Evolutionary conservation across 352 stramenopile species (phyloP).

Genomic region (Phytophthora sp.): DNA sequence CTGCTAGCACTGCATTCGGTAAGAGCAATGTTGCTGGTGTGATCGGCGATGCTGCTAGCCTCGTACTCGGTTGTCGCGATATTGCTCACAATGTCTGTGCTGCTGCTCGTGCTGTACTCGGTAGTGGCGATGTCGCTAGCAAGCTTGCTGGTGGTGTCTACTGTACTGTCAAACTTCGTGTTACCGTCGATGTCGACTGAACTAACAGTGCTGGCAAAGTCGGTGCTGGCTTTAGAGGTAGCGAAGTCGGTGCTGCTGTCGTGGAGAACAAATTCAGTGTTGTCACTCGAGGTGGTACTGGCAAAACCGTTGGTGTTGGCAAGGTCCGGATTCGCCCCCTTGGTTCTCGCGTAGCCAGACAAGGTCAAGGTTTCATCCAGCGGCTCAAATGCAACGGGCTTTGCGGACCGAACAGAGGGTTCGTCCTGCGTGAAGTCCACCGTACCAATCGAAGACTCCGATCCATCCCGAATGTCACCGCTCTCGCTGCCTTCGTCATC

Average conservation of each 20-base stretch:
- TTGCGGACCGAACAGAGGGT: conserved; percentile 33
- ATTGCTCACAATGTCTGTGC: conserved; percentile 14
- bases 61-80: conserved; percentile 13
- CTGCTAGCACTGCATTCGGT: conserved; percentile 18
- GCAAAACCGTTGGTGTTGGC: conserved; percentile 15
- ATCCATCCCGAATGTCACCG: conserved; percentile 29
- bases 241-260: conserved; percentile 31
- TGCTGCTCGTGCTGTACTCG: too few relatives aligned
- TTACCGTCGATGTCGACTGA: conserved; percentile 43
- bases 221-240: conserved; percentile 27
- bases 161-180: conserved; percentile 29
- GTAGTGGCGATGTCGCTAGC: conserved; percentile 19
- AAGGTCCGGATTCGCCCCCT: conserved; percentile 4
- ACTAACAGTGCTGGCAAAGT: conserved; percentile 38
- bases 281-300: conserved; percentile 34
- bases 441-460: conserved; percentile 59
- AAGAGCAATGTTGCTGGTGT: conserved; percentile 9
- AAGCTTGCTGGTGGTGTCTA: conserved; percentile 14
- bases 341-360: conserved; percentile 27
- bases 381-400: conserved; percentile 32
- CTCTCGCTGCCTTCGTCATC: conserved; percentile 28
- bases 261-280: conserved; percentile 35
- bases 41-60: conserved; percentile 12
- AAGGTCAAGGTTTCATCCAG: conserved; percentile 47
- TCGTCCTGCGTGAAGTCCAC: conserved; percentile 60